These are phyloP conservation scores for Parascedosporium putredinis DNA, from an alignment of 2,329 filamentous ascomycete species.

Conservation along the genomic window DNA sequence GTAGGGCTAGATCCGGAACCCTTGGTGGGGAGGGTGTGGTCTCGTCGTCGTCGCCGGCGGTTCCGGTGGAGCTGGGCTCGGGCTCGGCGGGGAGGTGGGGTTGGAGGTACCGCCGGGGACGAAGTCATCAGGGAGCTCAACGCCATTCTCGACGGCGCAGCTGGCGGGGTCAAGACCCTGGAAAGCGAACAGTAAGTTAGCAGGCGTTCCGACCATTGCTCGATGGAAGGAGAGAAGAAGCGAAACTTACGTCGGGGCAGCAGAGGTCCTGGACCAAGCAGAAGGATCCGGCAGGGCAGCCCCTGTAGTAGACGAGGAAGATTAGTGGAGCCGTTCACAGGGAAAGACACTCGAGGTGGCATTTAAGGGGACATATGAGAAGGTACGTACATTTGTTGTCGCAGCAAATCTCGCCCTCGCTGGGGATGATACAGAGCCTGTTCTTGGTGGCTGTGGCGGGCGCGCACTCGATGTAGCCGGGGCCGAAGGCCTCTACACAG, in stretches of 20 bases:
- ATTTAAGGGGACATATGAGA: not conserved
- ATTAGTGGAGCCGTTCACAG: not conserved
- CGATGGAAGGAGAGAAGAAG: not conserved
- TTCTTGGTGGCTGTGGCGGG: not conserved
- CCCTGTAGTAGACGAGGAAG: constrained; percentile 1
- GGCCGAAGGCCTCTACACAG: constrained; percentile 3
- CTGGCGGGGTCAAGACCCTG: constrained; percentile 4
- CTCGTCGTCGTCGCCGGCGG: not conserved
- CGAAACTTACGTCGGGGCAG: constrained; percentile 3
- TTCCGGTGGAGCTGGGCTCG: not conserved
- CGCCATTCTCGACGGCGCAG: not conserved
- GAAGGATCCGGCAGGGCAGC: constrained; percentile 3
- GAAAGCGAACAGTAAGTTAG: no score
- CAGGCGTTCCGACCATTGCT: not conserved
- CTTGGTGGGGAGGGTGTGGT: not conserved
- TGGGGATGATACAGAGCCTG: constrained; percentile 2
- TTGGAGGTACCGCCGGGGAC: not conserved
- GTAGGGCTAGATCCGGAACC: not conserved
- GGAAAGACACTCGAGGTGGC: not conserved
- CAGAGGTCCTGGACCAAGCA: constrained; percentile 5
- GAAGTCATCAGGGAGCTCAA: constrained; percentile 1
- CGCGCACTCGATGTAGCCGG: not conserved
- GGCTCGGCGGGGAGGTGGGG: no score
- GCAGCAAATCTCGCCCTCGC: constrained; percentile 1
- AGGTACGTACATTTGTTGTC: not conserved